Conservation (phyloP, 306 rosid genomes). For the Vigna radiata region DNA sequence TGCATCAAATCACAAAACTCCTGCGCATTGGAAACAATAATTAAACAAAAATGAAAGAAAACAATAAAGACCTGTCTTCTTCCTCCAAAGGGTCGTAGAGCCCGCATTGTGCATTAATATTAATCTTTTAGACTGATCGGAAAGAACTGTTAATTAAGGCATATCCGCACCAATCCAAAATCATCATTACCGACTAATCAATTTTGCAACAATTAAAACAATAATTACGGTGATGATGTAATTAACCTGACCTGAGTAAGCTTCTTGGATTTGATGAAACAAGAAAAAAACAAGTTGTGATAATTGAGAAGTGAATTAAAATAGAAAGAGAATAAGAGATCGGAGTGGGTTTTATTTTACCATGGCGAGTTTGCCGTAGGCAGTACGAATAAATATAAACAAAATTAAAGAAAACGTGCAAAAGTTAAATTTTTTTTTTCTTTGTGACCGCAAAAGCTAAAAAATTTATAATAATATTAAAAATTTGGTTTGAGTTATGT, state of each 20-base stretch:
- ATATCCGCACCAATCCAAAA: not conserved
- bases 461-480: too few relatives aligned
- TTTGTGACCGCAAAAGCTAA: too few relatives aligned
- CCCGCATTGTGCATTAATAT: constrained; percentile 85
- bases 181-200: not conserved
- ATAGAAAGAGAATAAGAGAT: not conserved
- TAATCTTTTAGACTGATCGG: constrained; percentile 74
- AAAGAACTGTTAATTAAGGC: constrained; percentile 68
- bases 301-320: not conserved
- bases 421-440: too few relatives aligned
- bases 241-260: constrained; percentile 80
- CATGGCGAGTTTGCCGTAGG: constrained; percentile 93
- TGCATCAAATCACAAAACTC: constrained; percentile 90
- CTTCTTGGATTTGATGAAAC: constrained; percentile 88
- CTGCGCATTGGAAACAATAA: constrained; percentile 46
- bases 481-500: too few relatives aligned
- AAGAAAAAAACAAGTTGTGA: not conserved
- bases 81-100: constrained; percentile 84
- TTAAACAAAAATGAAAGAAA: not conserved
- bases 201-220: not conserved
- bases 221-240: not conserved
- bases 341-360: constrained; percentile 42
- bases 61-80: constrained; percentile 68
- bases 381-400: constrained; percentile 59
- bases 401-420: too few relatives aligned